Conservation (phyloP, 768 basidiomycete species). For the Leucocoprinus leucothites region DNA sequence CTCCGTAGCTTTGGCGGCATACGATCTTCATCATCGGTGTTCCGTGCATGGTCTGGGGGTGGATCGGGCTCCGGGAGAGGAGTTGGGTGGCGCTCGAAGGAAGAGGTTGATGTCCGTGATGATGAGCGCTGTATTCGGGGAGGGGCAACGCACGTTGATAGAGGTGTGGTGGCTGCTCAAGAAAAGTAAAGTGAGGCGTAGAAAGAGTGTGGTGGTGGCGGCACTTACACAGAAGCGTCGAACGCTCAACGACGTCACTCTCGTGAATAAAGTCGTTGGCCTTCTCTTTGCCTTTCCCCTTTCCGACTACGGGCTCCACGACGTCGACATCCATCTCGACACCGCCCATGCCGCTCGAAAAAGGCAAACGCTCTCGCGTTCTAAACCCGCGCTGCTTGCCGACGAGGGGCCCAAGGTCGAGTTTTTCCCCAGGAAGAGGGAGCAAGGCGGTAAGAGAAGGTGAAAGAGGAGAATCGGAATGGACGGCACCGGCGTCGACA, state of each 20-base stretch:
- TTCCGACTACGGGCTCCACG: conserved; percentile 6
- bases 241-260: neutral
- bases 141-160: neutral
- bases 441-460: no score
- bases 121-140: conserved; percentile 1
- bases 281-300: conserved; percentile 18
- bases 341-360: conserved; percentile 54
- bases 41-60: conserved; percentile 4
- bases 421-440: neutral
- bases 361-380: conserved; percentile 53
- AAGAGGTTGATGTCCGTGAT: conserved; percentile 2
- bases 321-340: conserved; percentile 43
- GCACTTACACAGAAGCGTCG: neutral
- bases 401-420: conserved; percentile 64
- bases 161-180: neutral
- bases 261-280: conserved; percentile 4
- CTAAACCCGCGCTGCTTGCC: conserved; percentile 59
- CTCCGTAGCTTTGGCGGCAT: conserved; percentile 70
- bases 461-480: neutral
- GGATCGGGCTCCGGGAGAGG: conserved; percentile 17
- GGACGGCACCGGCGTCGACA: conserved; percentile 31
- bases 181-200: neutral
- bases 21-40: conserved; percentile 26
- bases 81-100: neutral
- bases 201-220: neutral